Conservation (phyloP, 495 filamentous ascomycete genomes). For the Lichina pygmaea region DNA sequence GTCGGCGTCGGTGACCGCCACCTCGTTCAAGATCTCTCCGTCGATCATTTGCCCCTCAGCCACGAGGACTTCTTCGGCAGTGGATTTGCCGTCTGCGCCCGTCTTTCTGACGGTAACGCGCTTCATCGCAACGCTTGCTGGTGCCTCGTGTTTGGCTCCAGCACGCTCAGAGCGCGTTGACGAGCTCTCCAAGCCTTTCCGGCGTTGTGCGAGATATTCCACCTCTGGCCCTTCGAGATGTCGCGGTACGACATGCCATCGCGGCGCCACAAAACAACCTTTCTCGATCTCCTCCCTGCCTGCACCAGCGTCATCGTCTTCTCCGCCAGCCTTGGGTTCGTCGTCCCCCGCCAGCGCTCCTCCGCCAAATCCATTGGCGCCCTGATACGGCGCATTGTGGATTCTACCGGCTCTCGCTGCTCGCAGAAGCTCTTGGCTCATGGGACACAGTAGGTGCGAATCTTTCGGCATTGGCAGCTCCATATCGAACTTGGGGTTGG, state of each 20-base stretch:
- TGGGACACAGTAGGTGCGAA: conserved; percentile 46
- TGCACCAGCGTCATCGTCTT: conserved; percentile 2
- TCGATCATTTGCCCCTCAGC: conserved; percentile 59
- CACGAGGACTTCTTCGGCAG: conserved; percentile 55
- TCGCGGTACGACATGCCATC: conserved; percentile 57
- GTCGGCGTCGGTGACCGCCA: conserved; percentile 14
- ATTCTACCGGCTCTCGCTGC: conserved; percentile 11
- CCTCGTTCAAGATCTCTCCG: conserved; percentile 45
- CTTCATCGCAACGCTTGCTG: conserved; percentile 22
- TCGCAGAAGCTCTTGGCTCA: conserved; percentile 20
- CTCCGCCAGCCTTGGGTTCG: not conserved
- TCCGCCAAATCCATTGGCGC: too few species aligned
- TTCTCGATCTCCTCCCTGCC: conserved; percentile 24
- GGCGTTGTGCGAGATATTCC: conserved; percentile 68
- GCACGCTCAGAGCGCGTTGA: not conserved
- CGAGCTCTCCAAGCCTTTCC: conserved; percentile 36
- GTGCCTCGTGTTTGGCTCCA: conserved; percentile 17
- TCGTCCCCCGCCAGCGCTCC: not conserved
- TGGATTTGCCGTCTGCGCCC: conserved; percentile 53
- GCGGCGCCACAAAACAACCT: conserved; percentile 9
- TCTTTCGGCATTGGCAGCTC: conserved; percentile 66
- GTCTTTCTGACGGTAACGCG: conserved; percentile 52
- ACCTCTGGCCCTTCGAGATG: conserved; percentile 46
- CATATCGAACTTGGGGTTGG: conserved; percentile 15
- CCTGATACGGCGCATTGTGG: not conserved